Conservation (phyloP, 2,329 filamentous ascomycete species). For the Beauveria sp. region DNA sequence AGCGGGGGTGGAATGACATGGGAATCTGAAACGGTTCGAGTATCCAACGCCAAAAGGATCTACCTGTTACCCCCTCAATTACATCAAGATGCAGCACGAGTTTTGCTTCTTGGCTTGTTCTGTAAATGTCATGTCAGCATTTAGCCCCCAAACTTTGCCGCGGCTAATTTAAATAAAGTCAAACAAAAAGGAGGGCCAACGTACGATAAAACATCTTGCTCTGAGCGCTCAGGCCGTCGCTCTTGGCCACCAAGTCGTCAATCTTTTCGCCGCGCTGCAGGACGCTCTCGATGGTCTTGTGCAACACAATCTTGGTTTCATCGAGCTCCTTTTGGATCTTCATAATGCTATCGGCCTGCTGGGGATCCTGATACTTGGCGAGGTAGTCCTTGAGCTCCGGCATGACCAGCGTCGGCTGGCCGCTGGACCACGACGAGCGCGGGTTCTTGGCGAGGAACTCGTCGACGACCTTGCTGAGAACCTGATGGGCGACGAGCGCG, state of each 20-base stretch:
- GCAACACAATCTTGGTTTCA: constrained; percentile 93
- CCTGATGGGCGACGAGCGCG: constrained; percentile 71
- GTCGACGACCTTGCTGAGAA: constrained; percentile 79
- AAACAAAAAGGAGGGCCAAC: constrained; percentile 19
- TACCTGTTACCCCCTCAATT: constrained; percentile 16
- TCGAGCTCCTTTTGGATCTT: constrained; percentile 96
- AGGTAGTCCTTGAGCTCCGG: constrained; percentile 74
- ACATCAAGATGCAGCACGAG: constrained; percentile 68
- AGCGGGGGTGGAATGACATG: background rate
- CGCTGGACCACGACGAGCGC: constrained; percentile 55
- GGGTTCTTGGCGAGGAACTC: constrained; percentile 78
- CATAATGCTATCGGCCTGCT: constrained; percentile 84
- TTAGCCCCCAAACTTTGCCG: background rate
- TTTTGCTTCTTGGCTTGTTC: constrained; percentile 73
- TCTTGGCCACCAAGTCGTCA: constrained; percentile 88
- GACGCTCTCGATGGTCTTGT: constrained; percentile 89
- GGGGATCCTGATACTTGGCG: constrained; percentile 71
- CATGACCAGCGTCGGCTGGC: constrained; percentile 50
- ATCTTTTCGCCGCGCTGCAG: constrained; percentile 94
- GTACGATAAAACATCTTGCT: constrained; percentile 97
- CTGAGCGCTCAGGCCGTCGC: constrained; percentile 78
- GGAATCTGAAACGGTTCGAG: constrained; percentile 1
- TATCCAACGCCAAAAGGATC: constrained; percentile 22
- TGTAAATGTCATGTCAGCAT: constrained; percentile 19
- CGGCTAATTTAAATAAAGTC: too few relatives aligned